Conservation (phyloP, 2,329 filamentous ascomycete species). For the Didymella sp. region DNA sequence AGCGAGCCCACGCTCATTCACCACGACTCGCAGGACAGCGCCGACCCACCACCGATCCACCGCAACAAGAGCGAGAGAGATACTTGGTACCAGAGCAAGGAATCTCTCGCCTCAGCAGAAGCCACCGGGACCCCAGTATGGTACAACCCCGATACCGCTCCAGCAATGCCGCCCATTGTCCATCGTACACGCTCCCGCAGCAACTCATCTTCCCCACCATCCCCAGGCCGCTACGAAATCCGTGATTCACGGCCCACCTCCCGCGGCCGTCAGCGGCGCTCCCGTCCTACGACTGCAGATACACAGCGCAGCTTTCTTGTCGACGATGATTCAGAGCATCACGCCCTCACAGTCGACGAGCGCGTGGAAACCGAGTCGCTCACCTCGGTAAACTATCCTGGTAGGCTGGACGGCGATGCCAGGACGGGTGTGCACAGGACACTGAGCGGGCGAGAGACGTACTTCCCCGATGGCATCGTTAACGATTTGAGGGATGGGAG, state of each 20-base stretch:
- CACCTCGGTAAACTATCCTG: slow-evolving; percentile 13
- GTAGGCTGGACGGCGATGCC: neutral
- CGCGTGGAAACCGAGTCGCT: slow-evolving; percentile 2
- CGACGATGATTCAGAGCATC: slow-evolving; percentile 3
- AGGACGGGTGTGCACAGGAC: slow-evolving; percentile 11
- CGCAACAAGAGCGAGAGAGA: slow-evolving; percentile 6
- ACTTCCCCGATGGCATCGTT: slow-evolving; percentile 18
- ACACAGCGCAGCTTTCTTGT: slow-evolving; percentile 6
- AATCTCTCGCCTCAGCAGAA: slow-evolving; percentile 4
- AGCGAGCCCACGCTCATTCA: slow-evolving; percentile 18
- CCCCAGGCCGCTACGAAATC: neutral
- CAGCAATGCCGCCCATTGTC: neutral
- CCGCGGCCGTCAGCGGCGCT: slow-evolving; percentile 2
- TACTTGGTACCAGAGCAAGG: slow-evolving; percentile 15
- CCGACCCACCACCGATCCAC: slow-evolving; percentile 7
- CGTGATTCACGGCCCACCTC: slow-evolving; percentile 3
- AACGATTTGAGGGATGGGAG: slow-evolving; percentile 6
- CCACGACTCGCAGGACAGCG: slow-evolving; percentile 8
- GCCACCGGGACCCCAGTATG: neutral
- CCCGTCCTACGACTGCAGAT: slow-evolving; percentile 6
- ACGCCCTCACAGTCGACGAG: slow-evolving; percentile 1
- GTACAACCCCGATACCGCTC: neutral
- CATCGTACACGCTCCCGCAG: neutral
- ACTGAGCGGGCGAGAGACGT: slow-evolving; percentile 16
- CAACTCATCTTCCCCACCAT: slow-evolving; percentile 8